Base-by-base conservation (phyloP, 2,329 filamentous ascomycete species). In the Botryotinia convoluta region DNA sequence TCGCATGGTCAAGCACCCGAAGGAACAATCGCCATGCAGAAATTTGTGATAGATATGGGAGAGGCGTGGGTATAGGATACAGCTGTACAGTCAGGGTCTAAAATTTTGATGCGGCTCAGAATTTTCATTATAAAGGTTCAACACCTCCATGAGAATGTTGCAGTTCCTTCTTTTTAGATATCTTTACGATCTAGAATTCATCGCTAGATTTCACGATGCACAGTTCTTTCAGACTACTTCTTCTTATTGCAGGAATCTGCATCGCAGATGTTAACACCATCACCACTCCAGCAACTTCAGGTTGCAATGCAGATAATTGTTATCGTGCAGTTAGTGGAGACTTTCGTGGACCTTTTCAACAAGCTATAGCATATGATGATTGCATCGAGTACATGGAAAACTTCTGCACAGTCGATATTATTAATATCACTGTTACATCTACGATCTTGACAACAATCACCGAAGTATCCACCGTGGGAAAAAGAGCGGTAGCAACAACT, bases 241-340 rank as follows among this genome's bases (percentile, higher is more conserved):
- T 57, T 48, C 51, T 32, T 32, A 22, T 69, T 48, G 22, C 54
- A 57, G 32, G 51, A 57, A n/a, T 29, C 51, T 60, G 45, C 29
- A 57, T 48, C 18, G 62, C 63, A 59, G 26, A 35, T 22, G 32
- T 35, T 29, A 22, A 20, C 12, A 72, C 44, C 18, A 72, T 45
- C 20, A 64, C 20, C 18, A 45, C 71, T 39, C n/a, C 32, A 14
- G 14, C 22, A 44, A 44, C n/a, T 8, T 32, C 59, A 54, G n/a
- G 54, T n/a, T 73, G 72, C 45, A 48, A 71, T 57, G 59, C 54
- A 54, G 72, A 73, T 35, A 73, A 73, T 32, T 73, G 72, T 45
- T 69, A 69, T 63, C 72, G 72, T 44, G 72, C 72, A 57, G 59
- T 73, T 35, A 63, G 54, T 54, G 72, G 72, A 16, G 72, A 64